Percentiles rank a stretch among this genome's conserved stretches.
Conservation (phyloP, 208 protist species). For the Endotrypanum monterogeii region DNA sequence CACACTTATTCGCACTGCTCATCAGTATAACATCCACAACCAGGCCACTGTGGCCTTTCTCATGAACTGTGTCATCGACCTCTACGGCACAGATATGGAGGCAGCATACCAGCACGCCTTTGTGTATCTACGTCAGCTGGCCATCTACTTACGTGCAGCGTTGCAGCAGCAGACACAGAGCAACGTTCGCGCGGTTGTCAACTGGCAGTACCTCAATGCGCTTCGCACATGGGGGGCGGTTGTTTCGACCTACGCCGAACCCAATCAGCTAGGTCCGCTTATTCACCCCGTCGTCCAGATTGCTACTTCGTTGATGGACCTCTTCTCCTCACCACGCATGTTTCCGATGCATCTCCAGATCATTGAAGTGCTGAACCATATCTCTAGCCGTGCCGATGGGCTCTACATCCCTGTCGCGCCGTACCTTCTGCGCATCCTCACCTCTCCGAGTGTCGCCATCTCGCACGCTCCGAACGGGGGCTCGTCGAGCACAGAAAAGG, state of each 20-base stretch:
- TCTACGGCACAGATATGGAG: slow-evolving; percentile 94
- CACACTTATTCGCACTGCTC: slow-evolving; percentile 83
- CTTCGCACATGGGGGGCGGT: slow-evolving; percentile 94
- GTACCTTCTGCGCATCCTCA: slow-evolving; percentile 93
- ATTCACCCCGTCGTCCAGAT: slow-evolving; percentile 95
- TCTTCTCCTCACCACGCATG: slow-evolving; percentile 93
- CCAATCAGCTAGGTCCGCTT: slow-evolving; percentile 85
- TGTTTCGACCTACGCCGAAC: slow-evolving; percentile 84
- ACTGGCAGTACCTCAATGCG: slow-evolving; percentile 97
- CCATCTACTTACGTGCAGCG: slow-evolving; percentile 95
- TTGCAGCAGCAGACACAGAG: slow-evolving; percentile 91
- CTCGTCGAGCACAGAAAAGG: slow-evolving; percentile 42
- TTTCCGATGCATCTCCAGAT: slow-evolving; percentile 96
- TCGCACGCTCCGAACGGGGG: slow-evolving; percentile 33
- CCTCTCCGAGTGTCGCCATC: slow-evolving; percentile 83
- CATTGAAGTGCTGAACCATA: slow-evolving; percentile 92
- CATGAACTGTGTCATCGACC: slow-evolving; percentile 94
- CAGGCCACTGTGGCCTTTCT: slow-evolving; percentile 90
- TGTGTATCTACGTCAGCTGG: slow-evolving; percentile 98
- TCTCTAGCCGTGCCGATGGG: slow-evolving; percentile 79
- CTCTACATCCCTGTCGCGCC: slow-evolving; percentile 94
- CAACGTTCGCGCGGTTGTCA: slow-evolving; percentile 94
- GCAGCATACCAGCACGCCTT: slow-evolving; percentile 96
- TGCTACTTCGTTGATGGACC: slow-evolving; percentile 79
- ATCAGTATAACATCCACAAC: slow-evolving; percentile 82